These are phyloP conservation scores for Mesotaenium endlicherianum DNA, from an alignment of 139 green algal species.

Conservation along the genomic window DNA sequence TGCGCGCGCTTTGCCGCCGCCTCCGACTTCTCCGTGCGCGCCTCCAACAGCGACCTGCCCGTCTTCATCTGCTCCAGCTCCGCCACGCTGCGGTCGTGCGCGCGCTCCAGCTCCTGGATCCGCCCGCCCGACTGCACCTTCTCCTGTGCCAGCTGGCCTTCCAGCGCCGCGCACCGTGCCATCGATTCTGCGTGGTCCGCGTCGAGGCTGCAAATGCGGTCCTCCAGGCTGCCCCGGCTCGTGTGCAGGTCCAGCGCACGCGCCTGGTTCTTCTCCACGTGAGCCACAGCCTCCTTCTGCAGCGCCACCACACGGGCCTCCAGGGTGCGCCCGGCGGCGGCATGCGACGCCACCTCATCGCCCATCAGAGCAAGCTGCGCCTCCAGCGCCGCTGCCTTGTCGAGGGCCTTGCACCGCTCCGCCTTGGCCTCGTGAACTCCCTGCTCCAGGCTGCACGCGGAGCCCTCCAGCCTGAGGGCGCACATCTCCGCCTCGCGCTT, in stretches of 20 bases:
- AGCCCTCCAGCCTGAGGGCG: constrained; percentile 3
- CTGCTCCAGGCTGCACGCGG: background rate
- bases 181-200: background rate
- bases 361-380: constrained; percentile 2
- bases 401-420: background rate
- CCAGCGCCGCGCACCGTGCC: background rate
- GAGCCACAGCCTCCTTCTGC: background rate
- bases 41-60: background rate
- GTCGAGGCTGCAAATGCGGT: background rate
- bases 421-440: background rate
- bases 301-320: constrained; percentile 3
- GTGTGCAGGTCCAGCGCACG: background rate
- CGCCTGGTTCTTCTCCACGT: background rate
- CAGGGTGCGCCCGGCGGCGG: background rate
- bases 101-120: background rate
- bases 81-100: background rate
- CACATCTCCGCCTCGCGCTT: constrained; percentile 10
- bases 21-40: background rate
- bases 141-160: constrained; percentile 1
- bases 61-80: background rate
- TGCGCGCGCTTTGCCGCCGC: background rate
- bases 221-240: background rate
- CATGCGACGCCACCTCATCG: background rate
- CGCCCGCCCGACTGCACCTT: background rate
- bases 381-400: constrained; percentile 11